Evolutionary conservation across 225 moss, liverwort and hornwort species (phyloP).

Genomic region (Thuidium tamariscinum): DNA sequence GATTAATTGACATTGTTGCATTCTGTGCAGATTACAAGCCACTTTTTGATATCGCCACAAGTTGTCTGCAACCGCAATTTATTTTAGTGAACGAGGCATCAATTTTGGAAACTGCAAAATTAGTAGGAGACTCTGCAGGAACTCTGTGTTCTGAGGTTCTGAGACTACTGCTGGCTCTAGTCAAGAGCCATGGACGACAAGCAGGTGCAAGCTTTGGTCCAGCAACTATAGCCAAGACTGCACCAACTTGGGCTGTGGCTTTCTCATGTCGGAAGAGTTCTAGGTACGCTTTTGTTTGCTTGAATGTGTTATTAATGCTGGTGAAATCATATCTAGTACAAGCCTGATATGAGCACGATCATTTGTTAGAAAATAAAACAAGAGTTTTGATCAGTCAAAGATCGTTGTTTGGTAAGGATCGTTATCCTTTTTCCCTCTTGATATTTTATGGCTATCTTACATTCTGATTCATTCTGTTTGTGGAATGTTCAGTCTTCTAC

Average conservation of each 20-base stretch:
- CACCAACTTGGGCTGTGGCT: constrained; percentile 66
- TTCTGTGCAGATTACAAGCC: constrained; percentile 75
- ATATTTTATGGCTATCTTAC: background rate
- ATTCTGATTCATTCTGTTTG: constrained; percentile 6
- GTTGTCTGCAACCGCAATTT: constrained; percentile 43
- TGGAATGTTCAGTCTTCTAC: constrained; percentile 37
- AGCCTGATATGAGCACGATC: background rate
- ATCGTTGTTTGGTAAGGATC: background rate
- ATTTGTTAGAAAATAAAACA: background rate
- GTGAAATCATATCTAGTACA: background rate
- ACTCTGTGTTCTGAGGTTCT: constrained; percentile 50
- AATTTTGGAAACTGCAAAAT: constrained; percentile 4
- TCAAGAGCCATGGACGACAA: constrained; percentile 74
- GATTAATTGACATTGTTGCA: background rate
- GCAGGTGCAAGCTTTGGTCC: constrained; percentile 90
- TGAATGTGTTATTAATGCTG: background rate
- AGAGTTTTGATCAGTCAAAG: background rate
- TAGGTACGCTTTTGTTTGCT: constrained; percentile 33
- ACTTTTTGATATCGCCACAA: constrained; percentile 57
- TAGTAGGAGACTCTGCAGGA: constrained; percentile 22
- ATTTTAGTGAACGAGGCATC: constrained; percentile 4
- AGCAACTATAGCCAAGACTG: constrained; percentile 52
- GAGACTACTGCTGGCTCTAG: constrained; percentile 61
- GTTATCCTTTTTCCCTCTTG: background rate
- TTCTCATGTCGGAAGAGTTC: constrained; percentile 51